Evolutionary conservation across 2,329 filamentous ascomycete genomes (phyloP), one percentile per base, ranked within the genome.

Genomic region (Xylaria hypoxylon): DNA sequence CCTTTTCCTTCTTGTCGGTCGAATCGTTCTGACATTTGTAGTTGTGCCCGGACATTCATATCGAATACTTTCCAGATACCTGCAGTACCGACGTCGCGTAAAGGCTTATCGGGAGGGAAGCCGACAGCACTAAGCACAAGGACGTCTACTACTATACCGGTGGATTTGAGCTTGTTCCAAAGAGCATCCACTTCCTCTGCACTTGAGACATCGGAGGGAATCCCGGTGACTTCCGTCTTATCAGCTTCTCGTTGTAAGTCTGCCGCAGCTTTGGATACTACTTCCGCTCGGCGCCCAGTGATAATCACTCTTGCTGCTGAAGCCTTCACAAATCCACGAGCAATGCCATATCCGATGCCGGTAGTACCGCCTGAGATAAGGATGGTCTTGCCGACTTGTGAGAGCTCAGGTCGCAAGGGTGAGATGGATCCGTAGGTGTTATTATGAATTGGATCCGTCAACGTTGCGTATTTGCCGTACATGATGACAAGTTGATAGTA

Each of bases 341-440:
- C 89, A 11, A 90, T 86, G 1, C 87, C 86, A 61, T 87, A 86
- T 1, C 90, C 90, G 50, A 92, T 88, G 26, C 90, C 89, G 0
- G 83, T 84, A 0, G 86, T 86, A 19, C 85, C 89, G 42, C 90
- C 90, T 0, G 88, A 90, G 74, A 93, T 87, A 8, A 93, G 81
- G 5, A 90, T 85, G 0, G 84, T 88, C 22, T 76, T 74, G 11
- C 81, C 81, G 1, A 73, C 70, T 50, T 84, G 80, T 3, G 76
- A 79, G 8, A 83, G 71, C 62, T 80, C 77, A 0, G 79, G 76
- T 0, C 77, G 75, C 0, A 70, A 48, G 1, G 81, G 76, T 0
- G 74, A 78, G 65, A 84, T 81, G 56, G 74, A 69, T 0, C 76
- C 70, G 64, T 84, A 84, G 0, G 78, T 38, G 22, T 38, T 40